Evolutionary conservation across 2,329 filamentous ascomycete genomes (phyloP), one percentile per base, ranked within the genome.

Genomic region (Aspergillus fumigatus): DNA sequence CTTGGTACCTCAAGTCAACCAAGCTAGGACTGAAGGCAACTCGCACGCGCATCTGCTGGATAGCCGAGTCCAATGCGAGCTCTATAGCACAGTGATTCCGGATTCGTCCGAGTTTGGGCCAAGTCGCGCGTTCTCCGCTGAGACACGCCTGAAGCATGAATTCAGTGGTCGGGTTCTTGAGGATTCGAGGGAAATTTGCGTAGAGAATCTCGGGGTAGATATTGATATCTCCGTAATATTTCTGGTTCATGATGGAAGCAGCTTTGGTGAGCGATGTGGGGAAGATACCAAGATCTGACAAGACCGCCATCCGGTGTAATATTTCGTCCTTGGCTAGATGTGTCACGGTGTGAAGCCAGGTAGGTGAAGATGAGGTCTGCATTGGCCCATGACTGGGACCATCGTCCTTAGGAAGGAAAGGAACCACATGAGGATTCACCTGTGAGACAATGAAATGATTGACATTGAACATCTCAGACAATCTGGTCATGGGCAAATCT

Each of bases 381-480:
- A 9, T 68, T 70, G 55, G 53, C 66, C 54, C 66, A 58, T 40
- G 59, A 19, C 58, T 64, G 27, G 66, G 62, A 69, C 68, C 80
- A 59, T 91, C 88, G 56, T 95, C 89, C 62, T 87, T 89, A 17
- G 84, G 80, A 17, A 97, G 77, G 66, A 97, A 96, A 0, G 91
- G 90, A 0, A 95, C 85, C 8, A 97, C 90, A 66, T 97, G 93
- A 0, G 93, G 93, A 66, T 97, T 97, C 51, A 97, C 92, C 71
- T 97, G 93, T 0, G 92, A 96, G 19, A 97, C 93, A 63, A 97
- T 97, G 69, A 97, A 97, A 70, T 97, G 93, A 68, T 97, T 97
- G 70, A 97, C 92, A 68, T 97, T 96, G 79, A 97, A 96, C 88
- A 97, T 92, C 69, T 96, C 92, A 0, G 92, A 87, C 17, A 97